phyloP scores from a whole-genome alignment of 2,329 filamentous ascomycete species.

The Trichophyton mentagrophytes region DNA sequence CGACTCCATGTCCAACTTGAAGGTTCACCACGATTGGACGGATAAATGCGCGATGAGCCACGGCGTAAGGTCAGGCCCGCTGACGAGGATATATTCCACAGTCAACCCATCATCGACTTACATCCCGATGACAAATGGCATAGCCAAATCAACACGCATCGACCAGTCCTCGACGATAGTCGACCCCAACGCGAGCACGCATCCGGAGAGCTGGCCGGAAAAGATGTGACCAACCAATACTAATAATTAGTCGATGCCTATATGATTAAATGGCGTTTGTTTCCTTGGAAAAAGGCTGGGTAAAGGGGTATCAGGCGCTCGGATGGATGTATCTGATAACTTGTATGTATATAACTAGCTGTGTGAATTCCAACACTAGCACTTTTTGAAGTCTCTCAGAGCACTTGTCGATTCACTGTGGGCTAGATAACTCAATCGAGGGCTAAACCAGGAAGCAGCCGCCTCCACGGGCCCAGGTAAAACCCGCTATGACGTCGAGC shows the following conservation, averaged over 20 bases:
- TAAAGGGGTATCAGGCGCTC: background rate
- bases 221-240: background rate
- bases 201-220: background rate
- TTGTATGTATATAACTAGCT: background rate
- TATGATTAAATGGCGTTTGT: background rate
- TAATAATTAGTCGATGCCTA: background rate
- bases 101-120: background rate
- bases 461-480: too few species aligned
- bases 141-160: background rate
- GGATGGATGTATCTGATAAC: background rate
- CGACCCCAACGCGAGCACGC: background rate
- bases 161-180: conserved; percentile 1
- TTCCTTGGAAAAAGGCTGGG: background rate
- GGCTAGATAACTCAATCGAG: too few species aligned
- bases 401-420: background rate
- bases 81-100: conserved; percentile 1
- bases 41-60: background rate
- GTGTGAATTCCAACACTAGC: background rate
- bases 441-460: too few species aligned
- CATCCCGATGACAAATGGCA: background rate
- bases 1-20: conserved; percentile 1
- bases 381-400: background rate
- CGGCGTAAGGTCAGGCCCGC: background rate
- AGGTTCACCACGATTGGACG: background rate
- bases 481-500: too few species aligned